These are phyloP conservation scores for Aaosphaeria pasadenensis DNA, from an alignment of 2,329 filamentous ascomycete species.

Conservation along the genomic window DNA sequence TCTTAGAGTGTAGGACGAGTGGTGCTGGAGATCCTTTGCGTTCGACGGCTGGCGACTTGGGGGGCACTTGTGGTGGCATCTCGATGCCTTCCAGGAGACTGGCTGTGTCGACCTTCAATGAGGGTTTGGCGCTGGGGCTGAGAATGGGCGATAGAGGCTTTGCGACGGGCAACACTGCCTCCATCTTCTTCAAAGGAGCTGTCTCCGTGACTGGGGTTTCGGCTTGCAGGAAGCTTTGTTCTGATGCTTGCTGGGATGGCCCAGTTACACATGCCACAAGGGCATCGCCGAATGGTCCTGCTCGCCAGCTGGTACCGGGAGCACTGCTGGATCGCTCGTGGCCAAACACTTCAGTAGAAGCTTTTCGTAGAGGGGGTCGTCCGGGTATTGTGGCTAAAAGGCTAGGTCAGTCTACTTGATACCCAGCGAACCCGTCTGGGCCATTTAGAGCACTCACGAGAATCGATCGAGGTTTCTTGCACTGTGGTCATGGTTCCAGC, in stretches of 20 bases:
- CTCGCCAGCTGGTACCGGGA: constrained; percentile 36
- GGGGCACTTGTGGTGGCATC: constrained; percentile 33
- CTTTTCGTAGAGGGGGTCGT: constrained; percentile 36
- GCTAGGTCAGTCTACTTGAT: too few relatives aligned
- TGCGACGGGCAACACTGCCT: constrained; percentile 7
- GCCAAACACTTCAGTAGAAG: constrained; percentile 29
- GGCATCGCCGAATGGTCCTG: constrained; percentile 39
- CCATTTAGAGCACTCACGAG: constrained; percentile 28
- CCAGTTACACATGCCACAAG: constrained; percentile 38
- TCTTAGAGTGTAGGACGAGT: constrained; percentile 27
- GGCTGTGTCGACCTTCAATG: constrained; percentile 31
- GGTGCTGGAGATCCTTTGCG: constrained; percentile 33
- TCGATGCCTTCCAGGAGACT: constrained; percentile 17
- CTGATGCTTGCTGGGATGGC: constrained; percentile 22
- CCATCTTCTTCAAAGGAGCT: constrained; percentile 8
- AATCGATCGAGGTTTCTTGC: constrained; percentile 37
- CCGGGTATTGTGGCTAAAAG: constrained; percentile 40
- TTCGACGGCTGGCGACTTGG: constrained; percentile 33
- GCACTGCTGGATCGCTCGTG: constrained; percentile 40
- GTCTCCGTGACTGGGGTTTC: constrained; percentile 10
- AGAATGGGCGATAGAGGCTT: constrained; percentile 31
- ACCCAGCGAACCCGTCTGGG: not conserved
- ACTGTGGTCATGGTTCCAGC: constrained; percentile 36
- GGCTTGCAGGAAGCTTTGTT: constrained; percentile 11
- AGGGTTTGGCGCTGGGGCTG: constrained; percentile 30